phyloP scores from a whole-genome alignment of 345 rosid species.

The Angophora floribunda region DNA sequence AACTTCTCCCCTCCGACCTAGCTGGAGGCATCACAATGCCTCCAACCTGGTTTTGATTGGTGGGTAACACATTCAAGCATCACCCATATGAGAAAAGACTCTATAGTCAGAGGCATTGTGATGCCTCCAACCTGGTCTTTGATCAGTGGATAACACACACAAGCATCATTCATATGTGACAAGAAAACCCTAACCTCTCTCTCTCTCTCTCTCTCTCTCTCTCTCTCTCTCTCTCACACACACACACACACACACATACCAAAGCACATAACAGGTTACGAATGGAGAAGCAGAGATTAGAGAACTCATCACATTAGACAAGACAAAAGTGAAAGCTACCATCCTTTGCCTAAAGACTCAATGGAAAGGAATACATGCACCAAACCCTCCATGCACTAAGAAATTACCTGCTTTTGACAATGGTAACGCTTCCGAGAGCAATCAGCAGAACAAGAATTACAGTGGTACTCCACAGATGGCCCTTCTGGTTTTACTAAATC shows the following conservation, averaged over 20 bases:
- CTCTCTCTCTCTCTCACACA: background rate
- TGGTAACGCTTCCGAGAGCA: slow-evolving; percentile 99
- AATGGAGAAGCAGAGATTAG: background rate
- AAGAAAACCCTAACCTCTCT: background rate
- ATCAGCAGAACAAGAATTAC: slow-evolving; percentile 97
- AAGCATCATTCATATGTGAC: background rate
- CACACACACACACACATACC: background rate
- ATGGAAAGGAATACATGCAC: background rate
- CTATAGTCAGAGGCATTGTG: background rate
- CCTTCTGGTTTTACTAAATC: slow-evolving; percentile 75
- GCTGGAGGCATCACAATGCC: background rate
- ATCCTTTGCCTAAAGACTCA: background rate
- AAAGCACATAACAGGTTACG: background rate
- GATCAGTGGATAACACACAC: background rate
- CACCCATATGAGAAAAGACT: background rate
- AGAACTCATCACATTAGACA: background rate
- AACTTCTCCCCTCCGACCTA: background rate
- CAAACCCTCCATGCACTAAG: background rate
- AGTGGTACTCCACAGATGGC: slow-evolving; percentile 91
- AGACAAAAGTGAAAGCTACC: background rate
- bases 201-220: background rate
- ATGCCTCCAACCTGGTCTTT: background rate
- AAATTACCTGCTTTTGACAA: slow-evolving; percentile 86
- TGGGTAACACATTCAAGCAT: background rate
- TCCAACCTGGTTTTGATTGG: background rate